phyloP scores from a whole-genome alignment of 2,329 filamentous ascomycete genomes.

The Botrytis byssoidea region DNA sequence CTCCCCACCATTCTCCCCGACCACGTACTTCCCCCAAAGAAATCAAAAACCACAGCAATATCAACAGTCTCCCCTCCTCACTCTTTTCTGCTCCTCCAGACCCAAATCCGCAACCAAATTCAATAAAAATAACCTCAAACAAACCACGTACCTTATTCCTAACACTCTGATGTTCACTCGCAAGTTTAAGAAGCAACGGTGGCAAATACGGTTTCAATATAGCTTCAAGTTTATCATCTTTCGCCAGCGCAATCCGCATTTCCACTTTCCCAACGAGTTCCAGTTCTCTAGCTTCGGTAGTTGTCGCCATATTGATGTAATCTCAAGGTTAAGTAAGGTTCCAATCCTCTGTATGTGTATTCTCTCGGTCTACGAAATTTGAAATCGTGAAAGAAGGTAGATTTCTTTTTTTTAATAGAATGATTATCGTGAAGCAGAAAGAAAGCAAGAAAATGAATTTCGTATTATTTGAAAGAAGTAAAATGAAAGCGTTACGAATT shows the following conservation, averaged over 20 bases:
- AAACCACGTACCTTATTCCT: slow-evolving; percentile 64
- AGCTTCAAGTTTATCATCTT: slow-evolving; percentile 77
- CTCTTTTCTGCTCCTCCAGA: not conserved
- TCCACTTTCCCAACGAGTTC: slow-evolving; percentile 80
- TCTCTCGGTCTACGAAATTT: not conserved
- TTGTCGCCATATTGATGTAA: slow-evolving; percentile 19
- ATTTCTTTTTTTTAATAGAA: not conserved
- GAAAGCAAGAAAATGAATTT: not conserved
- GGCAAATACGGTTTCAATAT: slow-evolving; percentile 77
- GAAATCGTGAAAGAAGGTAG: not conserved
- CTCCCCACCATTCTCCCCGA: not conserved
- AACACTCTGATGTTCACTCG: slow-evolving; percentile 75
- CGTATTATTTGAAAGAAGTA: not conserved
- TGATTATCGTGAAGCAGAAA: not conserved
- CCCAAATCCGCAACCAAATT: not conserved
- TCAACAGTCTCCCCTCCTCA: not conserved
- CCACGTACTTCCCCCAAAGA: not conserved
- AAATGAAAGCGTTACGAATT: slow-evolving; percentile 14
- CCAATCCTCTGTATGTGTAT: not conserved
- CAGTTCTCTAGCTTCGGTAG: slow-evolving; percentile 55
- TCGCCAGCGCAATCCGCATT: slow-evolving; percentile 69
- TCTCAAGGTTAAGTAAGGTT: not conserved
- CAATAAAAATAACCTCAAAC: not conserved
- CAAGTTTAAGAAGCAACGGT: slow-evolving; percentile 81
- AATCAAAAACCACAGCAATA: not conserved